These are phyloP conservation scores for Diaporthe destruens DNA, from an alignment of 2,329 filamentous ascomycete genomes.

Conservation along the genomic window DNA sequence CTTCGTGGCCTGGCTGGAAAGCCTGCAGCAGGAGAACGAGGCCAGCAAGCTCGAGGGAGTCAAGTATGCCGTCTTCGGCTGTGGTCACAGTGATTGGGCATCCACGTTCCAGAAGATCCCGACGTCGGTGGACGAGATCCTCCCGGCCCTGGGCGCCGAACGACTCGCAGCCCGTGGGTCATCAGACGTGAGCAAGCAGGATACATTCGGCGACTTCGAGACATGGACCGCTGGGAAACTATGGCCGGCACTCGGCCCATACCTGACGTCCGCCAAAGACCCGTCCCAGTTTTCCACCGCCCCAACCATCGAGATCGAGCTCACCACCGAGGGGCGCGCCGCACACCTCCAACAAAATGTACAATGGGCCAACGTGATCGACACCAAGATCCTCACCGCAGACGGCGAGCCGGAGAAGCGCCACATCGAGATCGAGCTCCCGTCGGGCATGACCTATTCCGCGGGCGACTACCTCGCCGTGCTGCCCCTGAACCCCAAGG, in stretches of 20 bases:
- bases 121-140: slow-evolving; percentile 66
- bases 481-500: slow-evolving; percentile 75
- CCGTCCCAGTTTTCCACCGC: slow-evolving; percentile 5
- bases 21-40: slow-evolving; percentile 50
- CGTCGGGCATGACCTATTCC: slow-evolving; percentile 73
- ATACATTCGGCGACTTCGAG: slow-evolving; percentile 74
- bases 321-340: slow-evolving; percentile 64
- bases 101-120: slow-evolving; percentile 76
- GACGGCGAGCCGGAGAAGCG: slow-evolving; percentile 68
- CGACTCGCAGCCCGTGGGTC: slow-evolving; percentile 62
- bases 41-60: slow-evolving; percentile 64
- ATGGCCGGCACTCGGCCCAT: slow-evolving; percentile 61
- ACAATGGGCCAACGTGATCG: slow-evolving; percentile 68
- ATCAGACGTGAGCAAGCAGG: slow-evolving; percentile 69
- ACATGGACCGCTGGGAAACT: slow-evolving; percentile 69
- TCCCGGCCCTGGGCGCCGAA: slow-evolving; percentile 60
- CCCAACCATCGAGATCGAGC: slow-evolving; percentile 55
- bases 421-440: slow-evolving; percentile 75
- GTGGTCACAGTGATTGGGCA: slow-evolving; percentile 68
- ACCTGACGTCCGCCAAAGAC: slow-evolving; percentile 44
- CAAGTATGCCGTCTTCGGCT: slow-evolving; percentile 76
- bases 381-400: slow-evolving; percentile 62
- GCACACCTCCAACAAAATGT: slow-evolving; percentile 71
- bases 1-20: slow-evolving; percentile 76
- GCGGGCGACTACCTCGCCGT: slow-evolving; percentile 82